phyloP scores from a whole-genome alignment of 345 rosid species.

The Salix caprea region DNA sequence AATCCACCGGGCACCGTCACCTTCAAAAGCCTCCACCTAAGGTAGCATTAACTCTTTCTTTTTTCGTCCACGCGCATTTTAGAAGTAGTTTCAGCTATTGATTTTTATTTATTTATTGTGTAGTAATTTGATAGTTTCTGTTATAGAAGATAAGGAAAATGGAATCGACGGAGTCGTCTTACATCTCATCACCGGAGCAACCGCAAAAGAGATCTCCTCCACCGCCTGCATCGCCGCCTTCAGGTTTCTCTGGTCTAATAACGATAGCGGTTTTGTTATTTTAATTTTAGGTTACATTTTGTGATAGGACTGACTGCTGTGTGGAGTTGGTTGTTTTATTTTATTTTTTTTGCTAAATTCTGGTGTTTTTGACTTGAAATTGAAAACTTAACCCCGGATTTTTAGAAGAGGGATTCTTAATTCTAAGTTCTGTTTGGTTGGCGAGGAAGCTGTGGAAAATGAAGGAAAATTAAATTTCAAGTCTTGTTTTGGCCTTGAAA shows the following conservation, averaged over 20 bases:
- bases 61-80: not conserved
- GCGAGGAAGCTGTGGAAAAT: not conserved
- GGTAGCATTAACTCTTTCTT: not conserved
- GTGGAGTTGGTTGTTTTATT: not conserved
- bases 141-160: constrained; percentile 29
- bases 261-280: not conserved
- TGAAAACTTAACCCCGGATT: constrained; percentile 15
- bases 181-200: constrained; percentile 75
- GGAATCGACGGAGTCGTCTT: constrained; percentile 91
- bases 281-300: not conserved
- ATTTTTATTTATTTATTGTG: not conserved
- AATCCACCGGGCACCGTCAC: not conserved
- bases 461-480: not conserved
- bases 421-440: not conserved
- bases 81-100: not conserved
- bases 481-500: not conserved
- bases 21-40: not conserved
- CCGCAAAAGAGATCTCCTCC: constrained; percentile 59
- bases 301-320: not conserved
- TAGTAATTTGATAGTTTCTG: not conserved
- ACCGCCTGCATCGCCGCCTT: constrained; percentile 58
- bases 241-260: constrained; percentile 51
- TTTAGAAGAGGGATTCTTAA: not conserved
- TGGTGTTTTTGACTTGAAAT: not conserved
- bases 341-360: not conserved